Conservation (phyloP, 495 filamentous ascomycete genomes). For the Polyplosphaeria fusca region DNA sequence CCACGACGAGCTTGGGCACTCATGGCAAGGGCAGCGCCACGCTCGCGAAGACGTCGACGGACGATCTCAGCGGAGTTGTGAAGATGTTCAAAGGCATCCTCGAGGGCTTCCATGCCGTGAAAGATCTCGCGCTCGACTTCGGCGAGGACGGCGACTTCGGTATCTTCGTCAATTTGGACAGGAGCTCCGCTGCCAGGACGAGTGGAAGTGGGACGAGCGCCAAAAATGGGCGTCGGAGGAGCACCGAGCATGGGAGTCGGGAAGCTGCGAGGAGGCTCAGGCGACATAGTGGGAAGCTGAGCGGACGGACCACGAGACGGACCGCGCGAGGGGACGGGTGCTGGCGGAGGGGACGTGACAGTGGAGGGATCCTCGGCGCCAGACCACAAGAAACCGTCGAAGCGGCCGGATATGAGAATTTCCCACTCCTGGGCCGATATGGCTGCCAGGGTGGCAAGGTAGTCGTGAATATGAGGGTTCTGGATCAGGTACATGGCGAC, state of each 20-base stretch:
- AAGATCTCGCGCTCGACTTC: slow-evolving; percentile 94
- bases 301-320: slow-evolving; percentile 36
- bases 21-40: slow-evolving; percentile 73
- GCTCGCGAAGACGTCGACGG: slow-evolving; percentile 71
- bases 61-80: slow-evolving; percentile 81
- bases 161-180: slow-evolving; percentile 89
- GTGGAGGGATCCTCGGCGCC: slow-evolving; percentile 61
- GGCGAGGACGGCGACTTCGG: slow-evolving; percentile 82
- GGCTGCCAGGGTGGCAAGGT: slow-evolving; percentile 80
- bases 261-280: not conserved
- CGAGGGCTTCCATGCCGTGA: slow-evolving; percentile 86
- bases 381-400: slow-evolving; percentile 95
- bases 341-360: slow-evolving; percentile 40
- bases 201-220: slow-evolving; percentile 8
- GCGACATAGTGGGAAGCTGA: not conserved
- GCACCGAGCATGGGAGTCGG: slow-evolving; percentile 1
- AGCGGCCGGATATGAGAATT: slow-evolving; percentile 89
- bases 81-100: slow-evolving; percentile 91
- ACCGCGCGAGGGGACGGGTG: slow-evolving; percentile 22
- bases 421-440: slow-evolving; percentile 93
- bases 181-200: slow-evolving; percentile 45
- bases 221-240: not conserved
- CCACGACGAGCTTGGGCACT: slow-evolving; percentile 70
- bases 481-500: slow-evolving; percentile 84
- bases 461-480: slow-evolving; percentile 75